Evolutionary conservation across 495 filamentous ascomycete genomes (phyloP).

Genomic region (Chaetomium tenue): DNA sequence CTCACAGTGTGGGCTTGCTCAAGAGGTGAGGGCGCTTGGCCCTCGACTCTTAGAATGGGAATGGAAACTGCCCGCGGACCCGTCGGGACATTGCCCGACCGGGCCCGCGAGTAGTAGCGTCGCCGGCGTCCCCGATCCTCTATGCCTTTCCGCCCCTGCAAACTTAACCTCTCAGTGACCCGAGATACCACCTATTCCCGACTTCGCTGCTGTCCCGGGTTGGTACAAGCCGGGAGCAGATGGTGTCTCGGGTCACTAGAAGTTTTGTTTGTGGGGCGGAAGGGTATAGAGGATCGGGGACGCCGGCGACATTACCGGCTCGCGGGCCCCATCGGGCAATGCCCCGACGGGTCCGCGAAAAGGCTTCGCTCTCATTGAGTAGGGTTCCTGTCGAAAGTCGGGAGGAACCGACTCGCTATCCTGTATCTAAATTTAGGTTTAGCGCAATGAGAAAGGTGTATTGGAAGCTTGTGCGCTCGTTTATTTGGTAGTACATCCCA

Average conservation of each 20-base stretch:
- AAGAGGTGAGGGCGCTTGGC: not conserved
- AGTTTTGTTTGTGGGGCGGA: not conserved
- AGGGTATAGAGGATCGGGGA: not conserved
- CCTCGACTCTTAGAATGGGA: not conserved
- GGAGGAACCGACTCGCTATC: too few species aligned
- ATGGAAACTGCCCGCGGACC: too few species aligned
- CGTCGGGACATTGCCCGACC: too few species aligned
- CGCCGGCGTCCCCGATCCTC: not conserved
- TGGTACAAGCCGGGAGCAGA: not conserved
- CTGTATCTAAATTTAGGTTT: too few species aligned
- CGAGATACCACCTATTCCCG: not conserved
- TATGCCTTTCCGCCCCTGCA: not conserved
- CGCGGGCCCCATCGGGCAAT: too few species aligned
- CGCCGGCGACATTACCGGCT: not conserved
- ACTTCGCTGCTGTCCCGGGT: not conserved
- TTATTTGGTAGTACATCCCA: too few species aligned
- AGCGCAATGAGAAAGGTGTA: too few species aligned
- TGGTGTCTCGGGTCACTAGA: not conserved
- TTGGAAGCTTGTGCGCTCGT: too few species aligned
- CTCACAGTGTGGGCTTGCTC: not conserved
- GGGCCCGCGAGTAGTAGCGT: not conserved
- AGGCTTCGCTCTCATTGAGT: too few species aligned
- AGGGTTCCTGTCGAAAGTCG: too few species aligned
- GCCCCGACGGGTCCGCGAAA: too few species aligned
- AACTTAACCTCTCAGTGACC: not conserved